Evolutionary conservation across 164 flowering plant genomes (phyloP).

Genomic region (Annona cherimola): DNA sequence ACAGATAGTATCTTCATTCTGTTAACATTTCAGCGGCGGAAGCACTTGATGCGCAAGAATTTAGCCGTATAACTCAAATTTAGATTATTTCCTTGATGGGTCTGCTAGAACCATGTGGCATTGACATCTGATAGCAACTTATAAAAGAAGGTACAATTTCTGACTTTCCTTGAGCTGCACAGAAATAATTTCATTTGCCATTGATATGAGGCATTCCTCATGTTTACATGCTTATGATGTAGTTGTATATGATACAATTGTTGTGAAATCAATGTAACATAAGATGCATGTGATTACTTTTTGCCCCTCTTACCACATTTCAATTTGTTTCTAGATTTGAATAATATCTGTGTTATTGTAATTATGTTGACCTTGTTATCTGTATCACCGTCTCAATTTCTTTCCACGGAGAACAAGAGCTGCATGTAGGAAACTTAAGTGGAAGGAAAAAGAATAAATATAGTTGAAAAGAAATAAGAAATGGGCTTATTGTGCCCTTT

Average conservation of each 20-base stretch:
- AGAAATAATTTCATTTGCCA: not conserved
- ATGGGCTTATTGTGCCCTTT: too few species aligned
- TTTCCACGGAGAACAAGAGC: not conserved
- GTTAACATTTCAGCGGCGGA: constrained; percentile 78
- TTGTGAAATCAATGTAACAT: not conserved
- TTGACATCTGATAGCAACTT: not conserved
- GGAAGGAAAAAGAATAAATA: too few species aligned
- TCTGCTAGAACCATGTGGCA: not conserved
- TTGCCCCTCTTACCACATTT: not conserved
- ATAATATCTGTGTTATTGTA: not conserved
- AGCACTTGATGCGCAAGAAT: constrained; percentile 81
- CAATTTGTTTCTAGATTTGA: not conserved
- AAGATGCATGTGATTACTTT: not conserved
- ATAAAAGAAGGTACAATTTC: not conserved
- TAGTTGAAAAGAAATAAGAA: too few species aligned
- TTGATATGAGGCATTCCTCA: too few species aligned
- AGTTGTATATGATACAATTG: not conserved
- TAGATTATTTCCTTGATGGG: constrained; percentile 19
- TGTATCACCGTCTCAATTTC: not conserved
- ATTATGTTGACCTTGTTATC: not conserved
- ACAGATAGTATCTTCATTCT: constrained; percentile 64
- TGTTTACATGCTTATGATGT: not conserved
- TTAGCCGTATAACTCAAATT: constrained; percentile 35
- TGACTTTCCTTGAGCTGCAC: not conserved
- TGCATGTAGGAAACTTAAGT: not conserved